Evolutionary conservation across 2,329 filamentous ascomycete species (phyloP).

Genomic region (Trichoderma oligosporum): DNA sequence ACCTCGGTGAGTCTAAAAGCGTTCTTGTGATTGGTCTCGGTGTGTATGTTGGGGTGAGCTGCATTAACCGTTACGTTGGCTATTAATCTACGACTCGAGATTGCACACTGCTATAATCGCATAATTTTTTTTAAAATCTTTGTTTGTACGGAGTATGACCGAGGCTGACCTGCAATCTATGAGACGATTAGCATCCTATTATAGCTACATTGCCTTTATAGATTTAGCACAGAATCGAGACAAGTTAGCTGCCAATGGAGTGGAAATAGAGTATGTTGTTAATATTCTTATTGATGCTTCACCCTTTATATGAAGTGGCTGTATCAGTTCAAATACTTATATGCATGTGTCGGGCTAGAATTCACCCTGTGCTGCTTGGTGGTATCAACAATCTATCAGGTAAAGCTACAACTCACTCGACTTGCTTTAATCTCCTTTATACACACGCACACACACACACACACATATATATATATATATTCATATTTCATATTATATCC

Average conservation of each 20-base stretch:
- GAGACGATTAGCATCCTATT: constrained; percentile 55
- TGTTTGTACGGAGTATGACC: not conserved
- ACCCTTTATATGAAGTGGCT: not conserved
- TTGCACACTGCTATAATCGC: too few relatives aligned
- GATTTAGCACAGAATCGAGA: constrained; percentile 56
- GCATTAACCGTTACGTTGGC: too few relatives aligned
- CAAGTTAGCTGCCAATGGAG: constrained; percentile 52
- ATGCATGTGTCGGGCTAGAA: constrained; percentile 40
- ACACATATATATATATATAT: too few relatives aligned
- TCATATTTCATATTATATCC: not conserved
- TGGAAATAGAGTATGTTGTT: constrained; percentile 60
- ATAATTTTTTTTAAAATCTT: not conserved
- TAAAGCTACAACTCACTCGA: constrained; percentile 29
- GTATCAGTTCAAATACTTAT: not conserved
- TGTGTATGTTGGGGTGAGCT: not conserved
- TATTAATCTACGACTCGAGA: too few relatives aligned
- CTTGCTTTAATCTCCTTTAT: too few relatives aligned
- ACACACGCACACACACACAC: too few relatives aligned
- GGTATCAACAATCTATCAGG: constrained; percentile 60
- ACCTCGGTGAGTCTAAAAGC: constrained; percentile 50
- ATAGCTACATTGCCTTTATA: constrained; percentile 54
- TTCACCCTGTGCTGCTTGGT: constrained; percentile 69
- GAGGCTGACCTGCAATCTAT: not conserved
- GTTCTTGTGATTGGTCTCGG: not conserved
- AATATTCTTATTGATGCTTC: not conserved